Evolutionary conservation across 2,329 filamentous ascomycete species (phyloP), one percentile per base, ranked within the genome.

Genomic region (Cytospora leucostoma): DNA sequence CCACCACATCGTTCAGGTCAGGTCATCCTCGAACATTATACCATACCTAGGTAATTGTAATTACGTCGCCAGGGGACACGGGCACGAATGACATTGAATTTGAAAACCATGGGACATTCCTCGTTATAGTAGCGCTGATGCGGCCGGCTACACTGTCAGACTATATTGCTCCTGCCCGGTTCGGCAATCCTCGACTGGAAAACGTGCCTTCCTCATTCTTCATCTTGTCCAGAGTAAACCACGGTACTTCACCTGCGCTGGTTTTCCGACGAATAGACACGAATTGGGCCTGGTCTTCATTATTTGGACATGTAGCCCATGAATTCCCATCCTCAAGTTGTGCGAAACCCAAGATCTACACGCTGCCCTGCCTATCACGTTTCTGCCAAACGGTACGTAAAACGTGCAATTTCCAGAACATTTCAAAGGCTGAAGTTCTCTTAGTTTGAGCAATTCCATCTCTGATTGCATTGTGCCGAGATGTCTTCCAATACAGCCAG

Each of bases 121-220:
- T 12, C n/a, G 21, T 21, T 21, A 11, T 7, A 47, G 44, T n/a
- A n/a, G 44, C 21, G 44, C 11, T 21, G n/a, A 19, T 21, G 5
- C n/a, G 44, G n/a, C n/a, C n/a, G 44, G n/a, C n/a, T 47, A 19
- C 13, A 21, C 12, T 47, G 19, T 17, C 11, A 10, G 44, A 12
- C 17, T 10, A 17, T 49, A 32, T 38, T 40, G 17, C 27, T 21
- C 51, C 19, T 55, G 40, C 51, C 19, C 15, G 21, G 11, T 38
- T 33, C 3, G 40, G 59, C 37, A 49, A 33, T 7, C 33, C 51
- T 32, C 19, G 10, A 13, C 19, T 11, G 10, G 19, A 33, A 34
- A 50, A 40, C 19, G 51, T 38, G 15, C 51, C 59, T 61, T 55
- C 40, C 33, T 50, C 19, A 7, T 37, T 17, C 17, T 38, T 54